Evolutionary conservation across 768 basidiomycete species (phyloP).

Genomic region (Leccinum uliginosum): DNA sequence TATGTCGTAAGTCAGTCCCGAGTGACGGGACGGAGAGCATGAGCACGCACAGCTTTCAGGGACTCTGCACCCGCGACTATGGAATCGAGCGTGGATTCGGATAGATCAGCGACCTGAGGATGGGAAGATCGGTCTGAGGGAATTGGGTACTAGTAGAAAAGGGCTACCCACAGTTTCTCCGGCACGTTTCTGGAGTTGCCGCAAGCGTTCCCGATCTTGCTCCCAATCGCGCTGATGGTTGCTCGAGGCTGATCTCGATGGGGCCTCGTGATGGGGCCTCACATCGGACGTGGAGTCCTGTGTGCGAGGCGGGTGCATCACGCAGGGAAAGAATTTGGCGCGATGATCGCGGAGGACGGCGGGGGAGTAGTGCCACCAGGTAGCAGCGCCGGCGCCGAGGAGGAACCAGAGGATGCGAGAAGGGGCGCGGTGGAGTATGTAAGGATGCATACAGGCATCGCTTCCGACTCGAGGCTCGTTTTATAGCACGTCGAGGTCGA

Average conservation of each 20-base stretch:
- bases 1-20: constrained; percentile 13
- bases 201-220: constrained; percentile 44
- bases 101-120: constrained; percentile 53
- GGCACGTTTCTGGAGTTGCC: constrained; percentile 44
- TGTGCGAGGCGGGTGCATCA: constrained; percentile 22
- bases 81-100: constrained; percentile 63
- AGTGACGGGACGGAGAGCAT: background rate
- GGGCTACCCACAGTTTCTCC: constrained; percentile 41
- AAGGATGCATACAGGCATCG: constrained; percentile 22
- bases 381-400: constrained; percentile 46
- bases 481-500: constrained; percentile 14
- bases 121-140: background rate
- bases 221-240: constrained; percentile 36
- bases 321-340: constrained; percentile 28
- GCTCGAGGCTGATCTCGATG: constrained; percentile 6
- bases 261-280: constrained; percentile 6
- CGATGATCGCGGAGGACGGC: constrained; percentile 40
- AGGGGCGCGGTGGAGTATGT: constrained; percentile 35
- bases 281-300: constrained; percentile 1
- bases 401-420: constrained; percentile 68
- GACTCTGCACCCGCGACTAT: constrained; percentile 53
- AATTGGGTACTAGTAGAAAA: background rate
- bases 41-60: constrained; percentile 51
- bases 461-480: background rate
- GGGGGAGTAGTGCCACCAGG: constrained; percentile 37